phyloP scores from a whole-genome alignment of 1,284 basidiomycete genomes.

The Peniophora sp. region DNA sequence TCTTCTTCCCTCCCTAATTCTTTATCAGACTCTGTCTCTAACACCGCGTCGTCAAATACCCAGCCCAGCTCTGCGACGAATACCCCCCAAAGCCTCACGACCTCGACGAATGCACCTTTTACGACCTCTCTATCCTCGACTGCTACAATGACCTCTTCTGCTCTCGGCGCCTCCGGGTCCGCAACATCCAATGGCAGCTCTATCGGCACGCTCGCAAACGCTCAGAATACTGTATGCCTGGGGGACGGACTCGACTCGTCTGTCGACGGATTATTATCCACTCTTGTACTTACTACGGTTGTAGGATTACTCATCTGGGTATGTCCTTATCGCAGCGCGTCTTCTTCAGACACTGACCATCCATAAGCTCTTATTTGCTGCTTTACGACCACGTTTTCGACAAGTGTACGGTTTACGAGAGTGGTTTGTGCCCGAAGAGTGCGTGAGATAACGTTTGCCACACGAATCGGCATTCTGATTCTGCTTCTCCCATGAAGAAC shows the following conservation, averaged over 20 bases:
- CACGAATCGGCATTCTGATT: conserved; percentile 5
- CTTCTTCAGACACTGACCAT: conserved; percentile 3
- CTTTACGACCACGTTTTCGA: conserved; percentile 57
- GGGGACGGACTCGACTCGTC: conserved; percentile 57
- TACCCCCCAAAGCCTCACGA: background rate
- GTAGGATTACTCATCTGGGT: conserved; percentile 64
- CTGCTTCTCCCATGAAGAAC: conserved; percentile 29
- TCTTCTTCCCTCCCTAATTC: background rate
- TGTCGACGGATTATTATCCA: conserved; percentile 55
- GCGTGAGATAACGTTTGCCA: conserved; percentile 21
- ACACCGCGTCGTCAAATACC: too few species aligned
- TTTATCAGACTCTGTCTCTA: too few species aligned
- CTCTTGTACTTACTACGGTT: conserved; percentile 45
- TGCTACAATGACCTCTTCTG: background rate
- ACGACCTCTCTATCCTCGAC: background rate
- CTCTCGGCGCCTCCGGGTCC: conserved; percentile 8
- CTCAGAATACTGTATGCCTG: conserved; percentile 43
- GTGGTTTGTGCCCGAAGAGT: conserved; percentile 69
- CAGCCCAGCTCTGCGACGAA: too few species aligned
- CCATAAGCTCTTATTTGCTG: conserved; percentile 56
- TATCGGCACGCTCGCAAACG: conserved; percentile 11
- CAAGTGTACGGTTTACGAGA: conserved; percentile 64
- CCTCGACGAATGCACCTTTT: background rate
- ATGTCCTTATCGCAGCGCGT: conserved; percentile 19
- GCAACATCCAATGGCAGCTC: conserved; percentile 2